A percentile compares a stretch with the other conserved stretches of the same genome.
Evolutionary conservation across 306 rosid species (phyloP).

Genomic region (Fragaria iinumae): DNA sequence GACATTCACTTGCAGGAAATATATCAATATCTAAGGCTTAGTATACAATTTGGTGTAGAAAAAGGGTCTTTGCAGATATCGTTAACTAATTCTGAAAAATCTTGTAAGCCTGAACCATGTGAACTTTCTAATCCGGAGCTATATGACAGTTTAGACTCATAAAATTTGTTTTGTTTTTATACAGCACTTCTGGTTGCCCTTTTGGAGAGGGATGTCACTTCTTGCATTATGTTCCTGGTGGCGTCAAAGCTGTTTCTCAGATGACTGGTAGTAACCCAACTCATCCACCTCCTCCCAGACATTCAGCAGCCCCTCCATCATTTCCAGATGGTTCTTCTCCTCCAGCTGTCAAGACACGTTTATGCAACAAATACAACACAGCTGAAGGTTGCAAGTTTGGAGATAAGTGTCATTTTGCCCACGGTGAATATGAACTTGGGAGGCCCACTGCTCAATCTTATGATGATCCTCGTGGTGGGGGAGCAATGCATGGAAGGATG

Average conservation of each 20-base stretch:
- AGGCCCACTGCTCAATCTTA: slow-evolving; percentile 59
- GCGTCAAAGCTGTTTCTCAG: slow-evolving; percentile 72
- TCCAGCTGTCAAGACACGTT: slow-evolving; percentile 68
- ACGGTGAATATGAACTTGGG: slow-evolving; percentile 85
- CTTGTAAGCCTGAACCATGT: background rate
- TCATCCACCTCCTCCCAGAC: slow-evolving; percentile 49
- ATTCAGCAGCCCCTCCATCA: slow-evolving; percentile 51
- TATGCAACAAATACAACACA: slow-evolving; percentile 76
- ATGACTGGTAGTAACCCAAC: slow-evolving; percentile 52
- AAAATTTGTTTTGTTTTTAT: slow-evolving; percentile 12
- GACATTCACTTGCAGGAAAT: background rate
- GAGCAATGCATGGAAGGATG: slow-evolving; percentile 48
- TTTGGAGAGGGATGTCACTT: slow-evolving; percentile 92
- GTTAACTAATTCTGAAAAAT: background rate
- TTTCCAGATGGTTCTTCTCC: slow-evolving; percentile 75
- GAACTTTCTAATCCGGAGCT: background rate
- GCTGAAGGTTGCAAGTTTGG: slow-evolving; percentile 90
- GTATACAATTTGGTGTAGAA: background rate
- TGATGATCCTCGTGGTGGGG: slow-evolving; percentile 55
- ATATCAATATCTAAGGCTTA: background rate
- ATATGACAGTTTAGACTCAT: background rate
- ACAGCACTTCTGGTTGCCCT: slow-evolving; percentile 96
- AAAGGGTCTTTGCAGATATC: background rate
- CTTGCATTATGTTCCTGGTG: slow-evolving; percentile 85
- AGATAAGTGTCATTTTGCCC: slow-evolving; percentile 77